A percentile compares a stretch with the other conserved stretches of the same genome.
These are phyloP conservation scores for Cyberlindnera petersonii DNA, from an alignment of 805 yeast genomes.

Conservation along the genomic window DNA sequence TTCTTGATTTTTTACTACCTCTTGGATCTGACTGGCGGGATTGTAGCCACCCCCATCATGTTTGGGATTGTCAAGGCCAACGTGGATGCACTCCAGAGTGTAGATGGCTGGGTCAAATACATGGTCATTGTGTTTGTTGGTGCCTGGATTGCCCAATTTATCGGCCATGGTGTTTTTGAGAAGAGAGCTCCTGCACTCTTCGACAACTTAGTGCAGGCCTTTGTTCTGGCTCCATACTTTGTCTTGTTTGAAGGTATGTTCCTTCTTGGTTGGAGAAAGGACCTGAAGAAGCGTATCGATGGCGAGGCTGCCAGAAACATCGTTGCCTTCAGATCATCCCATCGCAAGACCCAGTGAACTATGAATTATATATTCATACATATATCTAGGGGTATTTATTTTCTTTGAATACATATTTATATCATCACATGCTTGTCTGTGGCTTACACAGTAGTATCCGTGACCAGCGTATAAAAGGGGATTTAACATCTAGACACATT, in stretches of 20 bases:
- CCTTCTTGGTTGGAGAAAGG: slow-evolving; percentile 53
- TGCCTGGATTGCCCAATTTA: slow-evolving; percentile 81
- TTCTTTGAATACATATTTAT: no score
- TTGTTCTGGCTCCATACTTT: slow-evolving; percentile 88
- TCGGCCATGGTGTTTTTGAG: slow-evolving; percentile 85
- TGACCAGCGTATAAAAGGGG: no score
- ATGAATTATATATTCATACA: no score
- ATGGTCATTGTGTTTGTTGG: slow-evolving; percentile 39
- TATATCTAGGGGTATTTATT: no score
- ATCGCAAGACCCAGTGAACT: no score
- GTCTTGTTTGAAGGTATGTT: slow-evolving; percentile 77
- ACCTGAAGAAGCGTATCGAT: slow-evolving; percentile 37
- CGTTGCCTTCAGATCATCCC: slow-evolving; percentile 23
- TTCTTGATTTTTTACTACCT: slow-evolving; percentile 57
- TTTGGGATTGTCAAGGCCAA: slow-evolving; percentile 25
- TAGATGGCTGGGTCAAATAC: slow-evolving; percentile 19
- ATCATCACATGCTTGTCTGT: no score
- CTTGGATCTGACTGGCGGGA: slow-evolving; percentile 51
- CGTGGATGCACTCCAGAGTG: slow-evolving; percentile 22
- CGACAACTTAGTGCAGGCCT: slow-evolving; percentile 78
- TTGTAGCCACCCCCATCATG: slow-evolving; percentile 40
- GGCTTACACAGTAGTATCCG: no score
- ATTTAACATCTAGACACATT: no score
- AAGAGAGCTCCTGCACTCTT: slow-evolving; percentile 80
- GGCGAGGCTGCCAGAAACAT: slow-evolving; percentile 33